Conservation (phyloP, 305 asterid genomes). For the Fraxinus sp. region DNA sequence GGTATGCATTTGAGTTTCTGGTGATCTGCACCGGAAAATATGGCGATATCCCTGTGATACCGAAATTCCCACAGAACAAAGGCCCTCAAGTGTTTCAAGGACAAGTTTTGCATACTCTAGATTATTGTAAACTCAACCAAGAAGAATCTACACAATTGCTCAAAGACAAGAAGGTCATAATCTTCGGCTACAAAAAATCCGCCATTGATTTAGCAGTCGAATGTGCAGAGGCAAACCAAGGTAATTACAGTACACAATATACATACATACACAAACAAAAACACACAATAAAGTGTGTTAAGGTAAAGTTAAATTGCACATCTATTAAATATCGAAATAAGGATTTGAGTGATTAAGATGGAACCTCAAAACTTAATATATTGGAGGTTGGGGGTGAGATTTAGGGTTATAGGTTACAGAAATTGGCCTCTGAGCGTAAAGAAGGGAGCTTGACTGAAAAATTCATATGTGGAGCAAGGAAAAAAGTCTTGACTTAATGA, state of each 20-base stretch:
- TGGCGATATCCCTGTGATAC: slow-evolving; percentile 73
- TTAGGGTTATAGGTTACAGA: not conserved
- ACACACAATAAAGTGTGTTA: not conserved
- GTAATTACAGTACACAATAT: slow-evolving; percentile 29
- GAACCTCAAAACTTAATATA: not conserved
- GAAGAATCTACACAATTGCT: slow-evolving; percentile 45
- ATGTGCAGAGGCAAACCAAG: slow-evolving; percentile 86
- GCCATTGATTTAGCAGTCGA: slow-evolving; percentile 86
- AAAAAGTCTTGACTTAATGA: not conserved
- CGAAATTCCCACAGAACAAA: slow-evolving; percentile 54
- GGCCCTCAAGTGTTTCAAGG: slow-evolving; percentile 73
- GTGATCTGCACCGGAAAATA: slow-evolving; percentile 87
- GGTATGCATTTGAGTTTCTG: slow-evolving; percentile 68
- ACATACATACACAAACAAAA: not conserved
- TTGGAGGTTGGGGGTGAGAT: not conserved
- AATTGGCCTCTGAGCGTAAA: not conserved
- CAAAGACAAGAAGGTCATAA: slow-evolving; percentile 61
- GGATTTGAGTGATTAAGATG: not conserved
- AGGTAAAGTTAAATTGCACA: not conserved
- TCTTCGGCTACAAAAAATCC: slow-evolving; percentile 85
- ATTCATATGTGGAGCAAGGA: not conserved
- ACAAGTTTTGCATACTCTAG: slow-evolving; percentile 65
- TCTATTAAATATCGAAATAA: not conserved
- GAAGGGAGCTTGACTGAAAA: not conserved
- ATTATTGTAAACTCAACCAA: slow-evolving; percentile 70